Evolutionary conservation across 352 stramenopile genomes (phyloP).

Genomic region (Globisporangium ultimum): DNA sequence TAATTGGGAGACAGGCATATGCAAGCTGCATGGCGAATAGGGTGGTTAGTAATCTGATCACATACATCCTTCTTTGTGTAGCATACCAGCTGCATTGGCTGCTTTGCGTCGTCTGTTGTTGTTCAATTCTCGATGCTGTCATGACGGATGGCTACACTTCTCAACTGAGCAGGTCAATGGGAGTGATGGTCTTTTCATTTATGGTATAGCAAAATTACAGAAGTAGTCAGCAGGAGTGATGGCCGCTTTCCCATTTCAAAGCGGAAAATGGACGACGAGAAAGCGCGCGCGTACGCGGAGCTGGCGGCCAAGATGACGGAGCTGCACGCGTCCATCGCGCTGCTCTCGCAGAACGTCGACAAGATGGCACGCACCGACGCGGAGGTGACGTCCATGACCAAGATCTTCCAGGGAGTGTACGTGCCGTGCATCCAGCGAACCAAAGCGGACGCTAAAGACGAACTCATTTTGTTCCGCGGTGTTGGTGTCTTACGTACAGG

Average conservation of each 20-base stretch:
- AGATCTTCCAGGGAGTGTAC: conserved; percentile 76
- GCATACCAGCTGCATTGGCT: too few relatives aligned
- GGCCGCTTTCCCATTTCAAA: neutral
- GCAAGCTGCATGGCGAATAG: too few relatives aligned
- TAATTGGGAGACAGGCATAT: neutral
- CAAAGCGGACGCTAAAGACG: neutral
- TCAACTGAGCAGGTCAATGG: too few relatives aligned
- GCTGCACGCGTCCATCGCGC: conserved; percentile 67
- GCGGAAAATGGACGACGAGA: conserved; percentile 63
- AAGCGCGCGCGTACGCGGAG: conserved; percentile 60
- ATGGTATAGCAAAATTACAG: too few relatives aligned
- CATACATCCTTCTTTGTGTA: too few relatives aligned
- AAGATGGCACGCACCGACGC: conserved; percentile 70
- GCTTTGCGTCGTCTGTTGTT: too few relatives aligned
- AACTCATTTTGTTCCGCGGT: neutral
- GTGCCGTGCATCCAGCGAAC: conserved; percentile 7
- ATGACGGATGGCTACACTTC: too few relatives aligned
- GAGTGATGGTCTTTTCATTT: too few relatives aligned
- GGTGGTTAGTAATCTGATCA: too few relatives aligned
- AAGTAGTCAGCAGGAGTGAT: too few relatives aligned
- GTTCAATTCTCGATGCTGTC: too few relatives aligned
- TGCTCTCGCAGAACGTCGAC: conserved; percentile 69
- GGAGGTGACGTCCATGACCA: conserved; percentile 66
- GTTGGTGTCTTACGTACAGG: conserved; percentile 12
- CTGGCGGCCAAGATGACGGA: conserved; percentile 71